Percentiles rank a stretch among this genome's conserved stretches.
phyloP scores from a whole-genome alignment of 768 basidiomycete genomes.

The Mycena leptocephala region DNA sequence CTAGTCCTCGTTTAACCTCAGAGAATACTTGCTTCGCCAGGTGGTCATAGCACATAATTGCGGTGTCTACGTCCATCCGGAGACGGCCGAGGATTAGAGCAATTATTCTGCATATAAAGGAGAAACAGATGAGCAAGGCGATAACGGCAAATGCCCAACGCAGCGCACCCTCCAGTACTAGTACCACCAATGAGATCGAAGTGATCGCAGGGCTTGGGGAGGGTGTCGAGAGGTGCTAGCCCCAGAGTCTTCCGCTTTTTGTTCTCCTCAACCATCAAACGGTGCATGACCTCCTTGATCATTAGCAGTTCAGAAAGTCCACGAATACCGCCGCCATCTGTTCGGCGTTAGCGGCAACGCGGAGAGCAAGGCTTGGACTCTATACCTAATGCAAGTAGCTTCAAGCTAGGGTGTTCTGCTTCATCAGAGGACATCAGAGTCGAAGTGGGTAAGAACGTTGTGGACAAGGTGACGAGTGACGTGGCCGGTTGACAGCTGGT shows the following conservation, averaged over 20 bases:
- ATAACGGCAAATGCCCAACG: neutral
- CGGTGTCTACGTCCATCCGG: neutral
- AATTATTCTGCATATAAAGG: neutral
- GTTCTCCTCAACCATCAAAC: conserved; percentile 3
- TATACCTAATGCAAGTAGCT: no score
- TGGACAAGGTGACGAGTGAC: no score
- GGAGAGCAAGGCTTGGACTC: no score
- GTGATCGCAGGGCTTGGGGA: conserved; percentile 35
- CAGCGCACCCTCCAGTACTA: conserved; percentile 38
- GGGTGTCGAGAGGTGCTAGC: neutral
- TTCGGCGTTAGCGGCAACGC: no score
- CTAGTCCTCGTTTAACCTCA: neutral
- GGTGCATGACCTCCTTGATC: conserved; percentile 34
- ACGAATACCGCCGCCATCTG: conserved; percentile 39
- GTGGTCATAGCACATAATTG: neutral
- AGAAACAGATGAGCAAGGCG: no score
- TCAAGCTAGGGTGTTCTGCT: no score
- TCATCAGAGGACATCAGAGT: neutral
- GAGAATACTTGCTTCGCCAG: neutral
- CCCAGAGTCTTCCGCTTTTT: no score
- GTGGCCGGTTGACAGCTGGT: no score
- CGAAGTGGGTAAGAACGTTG: no score
- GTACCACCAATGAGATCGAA: conserved; percentile 41
- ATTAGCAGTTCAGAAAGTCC: conserved; percentile 28
- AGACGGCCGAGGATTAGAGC: conserved; percentile 9